Conservation (phyloP, 176 grass and related monocot genomes). For the Musa troglodytarum region DNA sequence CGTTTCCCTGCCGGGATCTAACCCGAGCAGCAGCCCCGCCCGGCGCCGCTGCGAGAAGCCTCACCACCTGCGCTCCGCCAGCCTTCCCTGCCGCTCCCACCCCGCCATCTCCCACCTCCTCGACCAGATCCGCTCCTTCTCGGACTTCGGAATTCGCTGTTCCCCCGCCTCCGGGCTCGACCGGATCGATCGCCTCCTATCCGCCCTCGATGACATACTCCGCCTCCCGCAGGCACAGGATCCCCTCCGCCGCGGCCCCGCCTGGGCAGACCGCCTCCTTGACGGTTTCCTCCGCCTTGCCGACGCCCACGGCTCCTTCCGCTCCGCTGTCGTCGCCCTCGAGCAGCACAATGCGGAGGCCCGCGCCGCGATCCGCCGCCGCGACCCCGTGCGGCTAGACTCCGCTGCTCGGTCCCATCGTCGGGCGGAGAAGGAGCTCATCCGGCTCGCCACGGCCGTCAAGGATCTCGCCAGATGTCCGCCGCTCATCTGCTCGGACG, state of each 20-base stretch:
- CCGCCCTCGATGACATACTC: slow-evolving; percentile 30
- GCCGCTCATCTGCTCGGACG: background rate
- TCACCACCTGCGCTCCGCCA: no score
- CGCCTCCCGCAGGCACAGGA: slow-evolving; percentile 30
- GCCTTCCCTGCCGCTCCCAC: no score
- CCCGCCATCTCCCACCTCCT: no score
- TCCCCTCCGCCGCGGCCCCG: background rate
- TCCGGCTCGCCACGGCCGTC: background rate
- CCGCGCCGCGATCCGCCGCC: slow-evolving; percentile 22
- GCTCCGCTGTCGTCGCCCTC: slow-evolving; percentile 23
- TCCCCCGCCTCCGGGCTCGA: slow-evolving; percentile 14
- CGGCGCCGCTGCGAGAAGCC: no score
- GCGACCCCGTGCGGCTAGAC: slow-evolving; percentile 24
- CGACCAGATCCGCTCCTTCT: no score
- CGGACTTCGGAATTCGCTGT: no score
- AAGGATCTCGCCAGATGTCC: slow-evolving; percentile 2
- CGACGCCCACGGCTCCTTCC: slow-evolving; percentile 53
- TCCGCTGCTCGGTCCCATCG: slow-evolving; percentile 14
- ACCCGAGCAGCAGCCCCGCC: no score
- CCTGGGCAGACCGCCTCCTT: slow-evolving; percentile 9
- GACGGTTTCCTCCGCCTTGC: slow-evolving; percentile 59
- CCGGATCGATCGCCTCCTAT: slow-evolving; percentile 21
- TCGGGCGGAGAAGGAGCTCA: slow-evolving; percentile 41
- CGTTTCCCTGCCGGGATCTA: no score
- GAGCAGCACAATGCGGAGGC: slow-evolving; percentile 24